phyloP scores from a whole-genome alignment of 2,329 filamentous ascomycete genomes.

The Xylariaceae sp. region DNA sequence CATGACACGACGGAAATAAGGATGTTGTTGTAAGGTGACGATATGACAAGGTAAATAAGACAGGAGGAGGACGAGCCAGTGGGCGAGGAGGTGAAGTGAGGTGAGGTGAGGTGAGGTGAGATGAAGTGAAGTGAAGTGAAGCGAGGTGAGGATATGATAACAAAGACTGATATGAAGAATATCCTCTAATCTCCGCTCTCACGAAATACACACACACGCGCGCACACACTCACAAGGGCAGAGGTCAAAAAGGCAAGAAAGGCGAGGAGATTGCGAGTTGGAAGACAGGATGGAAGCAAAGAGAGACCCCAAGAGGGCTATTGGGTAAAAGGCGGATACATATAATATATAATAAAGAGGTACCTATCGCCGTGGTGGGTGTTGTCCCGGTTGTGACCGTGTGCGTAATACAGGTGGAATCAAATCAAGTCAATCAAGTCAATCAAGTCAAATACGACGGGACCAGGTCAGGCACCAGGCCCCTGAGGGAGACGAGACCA shows the following conservation, averaged over 20 bases:
- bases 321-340: background rate
- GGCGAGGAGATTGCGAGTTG: background rate
- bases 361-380: background rate
- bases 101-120: background rate
- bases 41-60: background rate
- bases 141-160: no score
- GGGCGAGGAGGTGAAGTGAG: background rate
- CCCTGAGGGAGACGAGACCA: background rate
- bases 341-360: background rate
- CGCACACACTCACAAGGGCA: background rate
- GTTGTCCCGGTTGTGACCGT: background rate
- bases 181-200: no score
- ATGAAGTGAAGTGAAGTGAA: no score
- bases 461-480: background rate
- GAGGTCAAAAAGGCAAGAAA: background rate
- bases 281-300: background rate
- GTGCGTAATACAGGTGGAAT: constrained; percentile 1
- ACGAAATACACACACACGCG: background rate
- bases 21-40: background rate
- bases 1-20: background rate
- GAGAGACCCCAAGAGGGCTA: background rate
- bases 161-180: no score
- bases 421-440: background rate
- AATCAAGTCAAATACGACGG: background rate
- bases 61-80: background rate